A percentile compares a stretch with the other conserved stretches of the same genome.
Evolutionary conservation across 2,329 filamentous ascomycete species (phyloP).

Genomic region (Hymenoscyphus linearis): DNA sequence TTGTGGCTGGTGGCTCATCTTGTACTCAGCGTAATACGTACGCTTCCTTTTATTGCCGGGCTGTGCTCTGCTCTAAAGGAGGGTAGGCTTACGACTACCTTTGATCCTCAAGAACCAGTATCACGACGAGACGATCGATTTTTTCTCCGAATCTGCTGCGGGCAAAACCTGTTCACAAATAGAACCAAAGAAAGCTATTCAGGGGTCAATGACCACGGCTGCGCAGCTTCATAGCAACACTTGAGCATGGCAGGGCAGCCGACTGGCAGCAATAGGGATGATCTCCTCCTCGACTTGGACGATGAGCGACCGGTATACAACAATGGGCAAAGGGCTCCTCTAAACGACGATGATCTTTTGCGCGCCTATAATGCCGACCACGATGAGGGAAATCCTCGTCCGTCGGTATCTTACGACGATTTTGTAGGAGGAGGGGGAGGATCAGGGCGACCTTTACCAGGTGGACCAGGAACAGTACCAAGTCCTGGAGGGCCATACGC

Average conservation of each 20-base stretch:
- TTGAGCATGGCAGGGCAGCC: constrained; percentile 57
- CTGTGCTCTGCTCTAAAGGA: constrained; percentile 7
- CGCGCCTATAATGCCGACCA: constrained; percentile 61
- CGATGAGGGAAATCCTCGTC: constrained; percentile 61
- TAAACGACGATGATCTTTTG: constrained; percentile 76
- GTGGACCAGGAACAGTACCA: constrained; percentile 28
- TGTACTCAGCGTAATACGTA: constrained; percentile 5
- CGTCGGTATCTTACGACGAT: constrained; percentile 90
- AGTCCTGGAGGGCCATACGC: constrained; percentile 23
- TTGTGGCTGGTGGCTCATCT: neutral
- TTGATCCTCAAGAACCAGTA: neutral
- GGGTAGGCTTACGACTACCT: constrained; percentile 5
- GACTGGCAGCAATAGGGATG: constrained; percentile 41
- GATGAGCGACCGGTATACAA: constrained; percentile 68
- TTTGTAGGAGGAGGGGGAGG: constrained; percentile 69
- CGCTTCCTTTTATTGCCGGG: constrained; percentile 2
- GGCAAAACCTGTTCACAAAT: neutral
- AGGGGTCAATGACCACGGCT: constrained; percentile 19
- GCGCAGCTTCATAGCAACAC: constrained; percentile 19
- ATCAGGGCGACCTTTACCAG: constrained; percentile 36
- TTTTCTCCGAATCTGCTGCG: neutral
- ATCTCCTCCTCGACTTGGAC: constrained; percentile 70
- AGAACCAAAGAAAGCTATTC: constrained; percentile 6
- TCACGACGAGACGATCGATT: constrained; percentile 2
- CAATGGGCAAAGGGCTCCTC: constrained; percentile 69